Base-by-base conservation (phyloP, 2,329 filamentous ascomycete species). In the Anthostomella pinea region DNA sequence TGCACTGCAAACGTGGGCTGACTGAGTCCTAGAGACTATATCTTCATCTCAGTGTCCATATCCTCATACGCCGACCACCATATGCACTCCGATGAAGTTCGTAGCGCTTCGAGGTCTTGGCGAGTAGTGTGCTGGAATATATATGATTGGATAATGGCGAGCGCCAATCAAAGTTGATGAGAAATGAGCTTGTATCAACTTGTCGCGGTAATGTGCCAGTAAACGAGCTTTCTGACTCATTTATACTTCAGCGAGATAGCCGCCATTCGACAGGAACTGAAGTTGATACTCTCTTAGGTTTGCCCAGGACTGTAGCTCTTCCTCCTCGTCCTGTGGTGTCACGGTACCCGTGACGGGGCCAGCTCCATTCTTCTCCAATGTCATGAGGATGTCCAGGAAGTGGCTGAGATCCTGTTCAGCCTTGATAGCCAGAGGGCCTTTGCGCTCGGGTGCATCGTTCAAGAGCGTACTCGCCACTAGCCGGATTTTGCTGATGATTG, bases 401-500 rank as follows among this genome's bases (percentile, higher is more conserved):
- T 77, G 77, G 32, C 70, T 73, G 0, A 94, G 70, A 29, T 87
- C 84, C 27, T 83, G 79, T 58, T 91, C 83, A 8, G 83, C 79
- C 59, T 73, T 72, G 19, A 69, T 52, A 3, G 72, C 72, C 7
- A 73, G 60, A 41, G 63, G 67, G 0, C 72, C 73, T 49, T 77
- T 77, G 11, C 70, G 65, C 38, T 75, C 71, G 0, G 65, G 64
- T 4, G 67, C 60, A 34, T 69, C 69, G 44, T 85, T 80, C 31
- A 94, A 75, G 6, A 95, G 72, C 0, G 87, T 93, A 18, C 83
- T 84, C 2, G 87, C 87, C 24, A 95, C 84, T 55, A 87, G 83
- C 8, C 87, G 84, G 49, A 95, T 87, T 68, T 95, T 94, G 67
- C 80, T 80, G 53, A 87, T 87, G n/a, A 79, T 64, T 0, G 74